Evolutionary conservation across 106 monocot species (phyloP).

Genomic region (Platanthera guangdongensis): DNA sequence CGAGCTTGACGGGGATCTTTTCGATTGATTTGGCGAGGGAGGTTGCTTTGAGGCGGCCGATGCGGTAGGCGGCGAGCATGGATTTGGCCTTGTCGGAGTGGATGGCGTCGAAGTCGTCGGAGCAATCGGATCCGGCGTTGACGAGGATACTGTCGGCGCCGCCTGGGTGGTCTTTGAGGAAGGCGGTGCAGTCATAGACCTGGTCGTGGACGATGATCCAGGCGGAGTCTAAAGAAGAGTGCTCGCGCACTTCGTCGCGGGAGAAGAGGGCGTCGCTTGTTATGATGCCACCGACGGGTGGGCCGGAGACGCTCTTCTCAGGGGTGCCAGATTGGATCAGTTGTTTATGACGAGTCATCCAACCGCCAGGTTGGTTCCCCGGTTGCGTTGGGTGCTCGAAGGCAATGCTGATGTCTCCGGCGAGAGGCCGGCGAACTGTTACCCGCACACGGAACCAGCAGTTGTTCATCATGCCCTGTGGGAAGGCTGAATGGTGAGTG

Average conservation of each 20-base stretch:
- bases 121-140: conserved; percentile 90
- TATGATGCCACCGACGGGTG: conserved; percentile 13
- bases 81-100: conserved; percentile 90
- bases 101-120: conserved; percentile 95
- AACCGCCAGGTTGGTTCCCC: conserved; percentile 70
- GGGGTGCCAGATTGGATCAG: neutral
- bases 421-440: conserved; percentile 41
- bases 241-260: conserved; percentile 56
- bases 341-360: conserved; percentile 45
- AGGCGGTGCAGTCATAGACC: conserved; percentile 87
- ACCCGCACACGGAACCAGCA: conserved; percentile 87
- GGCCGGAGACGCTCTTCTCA: conserved; percentile 43
- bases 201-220: conserved; percentile 89
- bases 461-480: conserved; percentile 99
- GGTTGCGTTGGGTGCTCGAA: conserved; percentile 97
- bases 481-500: no score
- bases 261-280: conserved; percentile 29
- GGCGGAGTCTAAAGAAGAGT: conserved; percentile 49
- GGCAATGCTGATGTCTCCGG: conserved; percentile 59
- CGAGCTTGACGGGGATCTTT: conserved; percentile 58
- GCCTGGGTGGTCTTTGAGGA: conserved; percentile 93
- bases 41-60: conserved; percentile 59
- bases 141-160: conserved; percentile 88
- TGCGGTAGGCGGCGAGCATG: conserved; percentile 71
- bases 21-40: conserved; percentile 41